Base-by-base conservation (phyloP, 805 yeast genomes). In the Nakazawaea molendinolei region DNA sequence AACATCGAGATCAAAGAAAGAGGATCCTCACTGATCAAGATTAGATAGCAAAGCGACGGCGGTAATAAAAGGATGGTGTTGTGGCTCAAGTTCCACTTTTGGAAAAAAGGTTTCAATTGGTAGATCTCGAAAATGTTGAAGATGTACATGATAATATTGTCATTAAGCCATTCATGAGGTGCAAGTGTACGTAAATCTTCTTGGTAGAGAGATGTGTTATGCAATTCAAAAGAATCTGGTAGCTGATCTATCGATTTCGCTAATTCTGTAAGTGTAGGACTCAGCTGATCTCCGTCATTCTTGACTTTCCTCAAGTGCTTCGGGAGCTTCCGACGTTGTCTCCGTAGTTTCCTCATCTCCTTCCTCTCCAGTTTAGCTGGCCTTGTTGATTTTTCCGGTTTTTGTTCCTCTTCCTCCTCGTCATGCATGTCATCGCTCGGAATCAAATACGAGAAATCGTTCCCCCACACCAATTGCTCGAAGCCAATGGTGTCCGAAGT, bases 91-190 rank as follows among this genome's bases (percentile, higher is more conserved):
- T 41, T 56, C n/a, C 15, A 20, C 31, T 30, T 16, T 8, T 34
- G 14, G 59, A 37, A 36, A 55, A 55, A 16, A 5, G 39, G 36
- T 14, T 23, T 27, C 42, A 34, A 23, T 52, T 50, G 33, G 14
- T 31, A 36, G 28, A 35, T 28, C 61, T 42, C 40, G 8, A 35
- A 25, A 7, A 39, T 27, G 30, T 79, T 86, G 52, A 67, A 83
- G 14, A 79, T 55, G 37, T 80, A 72, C 0, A 81, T 61, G 25
- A 83, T 68, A 45, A 79, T 74, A 47, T 79, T 79, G 49, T 82
- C 90, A 47, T 77, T 79, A 21, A 83, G 58, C 90, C 92, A 83
- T 49, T 79, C 80, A 23, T 72, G 82, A 14, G 79, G 76, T 34
- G 64, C 58, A 12, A 83, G 53, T 45, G 73, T 77, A 30, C 58